phyloP scores from a whole-genome alignment of 2,329 filamentous ascomycete genomes.

The Drechslerella dactyloides region DNA sequence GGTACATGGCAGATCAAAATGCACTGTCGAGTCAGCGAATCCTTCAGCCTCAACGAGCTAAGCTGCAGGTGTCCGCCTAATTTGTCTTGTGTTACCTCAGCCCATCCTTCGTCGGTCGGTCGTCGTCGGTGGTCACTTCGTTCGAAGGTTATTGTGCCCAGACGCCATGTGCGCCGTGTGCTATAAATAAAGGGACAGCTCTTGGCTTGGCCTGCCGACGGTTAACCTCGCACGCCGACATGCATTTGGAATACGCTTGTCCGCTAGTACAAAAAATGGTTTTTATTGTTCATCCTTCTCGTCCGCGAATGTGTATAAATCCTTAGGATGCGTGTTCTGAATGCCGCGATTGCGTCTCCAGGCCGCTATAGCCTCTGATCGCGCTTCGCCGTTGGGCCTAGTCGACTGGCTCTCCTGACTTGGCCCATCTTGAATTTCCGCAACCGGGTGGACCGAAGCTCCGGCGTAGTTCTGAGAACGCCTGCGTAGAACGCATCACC shows the following conservation, averaged over 20 bases:
- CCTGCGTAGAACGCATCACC: no score
- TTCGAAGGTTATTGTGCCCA: neutral
- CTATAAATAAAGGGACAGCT: slow-evolving; percentile 4
- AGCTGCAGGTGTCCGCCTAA: slow-evolving; percentile 35
- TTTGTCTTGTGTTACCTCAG: slow-evolving; percentile 38
- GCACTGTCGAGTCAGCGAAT: slow-evolving; percentile 18
- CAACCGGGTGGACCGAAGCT: neutral
- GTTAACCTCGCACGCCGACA: neutral
- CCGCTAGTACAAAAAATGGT: no score
- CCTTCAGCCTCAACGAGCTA: slow-evolving; percentile 40
- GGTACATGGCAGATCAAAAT: slow-evolving; percentile 10
- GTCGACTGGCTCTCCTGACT: neutral
- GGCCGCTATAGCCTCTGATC: neutral
- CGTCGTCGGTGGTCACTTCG: neutral
- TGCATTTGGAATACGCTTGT: neutral
- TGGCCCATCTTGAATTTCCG: neutral
- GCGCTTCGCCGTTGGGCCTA: neutral
- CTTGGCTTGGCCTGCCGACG: neutral
- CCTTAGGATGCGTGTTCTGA: no score
- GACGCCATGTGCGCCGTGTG: neutral
- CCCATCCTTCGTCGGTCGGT: slow-evolving; percentile 4
- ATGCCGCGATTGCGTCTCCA: neutral
- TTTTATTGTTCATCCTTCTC: no score
- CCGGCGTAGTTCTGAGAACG: neutral
- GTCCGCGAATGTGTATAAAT: no score